Base-by-base conservation (phyloP, 164 flowering plant genomes). In the Malania oleifera region DNA sequence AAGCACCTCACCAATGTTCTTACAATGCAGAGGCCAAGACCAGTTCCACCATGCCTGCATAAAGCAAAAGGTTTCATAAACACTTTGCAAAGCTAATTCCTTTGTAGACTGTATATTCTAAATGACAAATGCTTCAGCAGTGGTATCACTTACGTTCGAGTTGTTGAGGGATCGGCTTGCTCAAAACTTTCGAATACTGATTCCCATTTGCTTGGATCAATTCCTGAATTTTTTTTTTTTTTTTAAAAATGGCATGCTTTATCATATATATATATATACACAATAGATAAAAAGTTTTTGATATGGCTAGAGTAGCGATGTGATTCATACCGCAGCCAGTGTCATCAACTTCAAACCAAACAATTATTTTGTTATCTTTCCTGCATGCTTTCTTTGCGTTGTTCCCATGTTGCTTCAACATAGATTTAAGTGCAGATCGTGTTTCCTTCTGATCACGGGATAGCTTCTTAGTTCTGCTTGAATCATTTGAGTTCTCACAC, bases 141-240 rank as follows among this genome's bases (percentile, higher is more conserved):
- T 19, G 49, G 10, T 0, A 14, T 20, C 59, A 63, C 91, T 78
- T 80, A 93, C 98, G 71, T 72, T 62, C 98, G 63, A 51, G 98
- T 93, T 37, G 97, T 93, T 51, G 98, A 93, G 41, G 97, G 90
- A 66, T 93, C 98, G 19, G 97, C 98, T 77, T 93, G 98, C 76
- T 89, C 98, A 75, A 93, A 93, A 67, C 98, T 93, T 71, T 93
- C 98, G 73, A 93, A 93, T 3, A 93, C 98, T 23, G 97, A 78
- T 54, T 93, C 98, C 98, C 98, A 93, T 76, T 93, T 93, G 74
- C 85, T 80, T 60, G 95, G 95, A 79, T 87, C 96, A 71, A 89
- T 90, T 38, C 98, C 98, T 92, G 44, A 18, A n/a, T 38, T 14
- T 6, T 46, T 64, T n/a, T 6, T 17, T 4, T 19, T 29, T n/a